Evolutionary conservation across 805 yeast species (phyloP), one percentile per base, ranked within the genome.

Genomic region (Nakazawaea anatomiae): DNA sequence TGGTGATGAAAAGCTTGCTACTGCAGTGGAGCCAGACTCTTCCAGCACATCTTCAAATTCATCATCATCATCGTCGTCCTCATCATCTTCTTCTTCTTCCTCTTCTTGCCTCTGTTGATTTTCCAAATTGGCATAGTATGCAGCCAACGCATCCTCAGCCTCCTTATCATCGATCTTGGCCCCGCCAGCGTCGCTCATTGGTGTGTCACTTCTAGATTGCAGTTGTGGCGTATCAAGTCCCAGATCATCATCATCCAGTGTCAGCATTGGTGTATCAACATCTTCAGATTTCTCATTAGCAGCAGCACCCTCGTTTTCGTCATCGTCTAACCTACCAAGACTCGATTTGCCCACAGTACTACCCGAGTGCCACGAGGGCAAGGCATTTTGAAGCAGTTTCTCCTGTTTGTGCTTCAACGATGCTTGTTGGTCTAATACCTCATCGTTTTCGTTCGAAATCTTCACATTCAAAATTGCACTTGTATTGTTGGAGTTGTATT

Each of bases 341-440:
- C 76, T 74, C 11, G 76, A 67, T 57, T 83, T 75, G 44, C 96
- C 96, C 57, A 92, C 92, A 0, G 99, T 91, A 62, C 92, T 82
- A 58, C 85, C 85, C 56, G 86, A 82, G 64, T 94, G 96, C 99
- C 99, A 94, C 31, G 94, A 85, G 6, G 99, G 99, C 57, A 94
- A 75, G 4, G 97, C 97, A 64, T 94, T 94, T 66, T 92, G 97
- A 62, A 87, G 85, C 66, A 91, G 75, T 57, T 80, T 76, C 66
- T 77, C 84, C 66, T 79, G 82, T 76, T 77, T 83, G 72, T 73
- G 82, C 65, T 87, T 85, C 62, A 79, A 72, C 58, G 82, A 83
- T 62, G 73, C 77, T 59, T 77, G 76, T 67, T 84, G 90, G 58
- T 81, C 77, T 62, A 77, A 83, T 57, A 77, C 75, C 54, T 82